Base-by-base conservation (phyloP, 139 green algal genomes). In the Micromonas pusilla region DNA sequence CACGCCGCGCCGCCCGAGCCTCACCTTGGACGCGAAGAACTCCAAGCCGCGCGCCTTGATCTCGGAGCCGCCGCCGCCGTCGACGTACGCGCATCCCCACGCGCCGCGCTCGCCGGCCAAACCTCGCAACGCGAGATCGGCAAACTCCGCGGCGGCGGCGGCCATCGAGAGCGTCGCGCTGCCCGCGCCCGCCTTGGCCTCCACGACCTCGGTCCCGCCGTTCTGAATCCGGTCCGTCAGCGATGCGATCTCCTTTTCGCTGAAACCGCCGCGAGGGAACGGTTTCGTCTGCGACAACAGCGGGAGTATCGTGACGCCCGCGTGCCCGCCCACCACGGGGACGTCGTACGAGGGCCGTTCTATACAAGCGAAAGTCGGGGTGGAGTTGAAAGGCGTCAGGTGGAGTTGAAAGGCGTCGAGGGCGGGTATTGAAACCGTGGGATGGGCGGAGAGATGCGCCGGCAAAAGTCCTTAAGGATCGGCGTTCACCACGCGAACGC, bases 131-230 rank as follows among this genome's bases (percentile, higher is more conserved):
- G 86, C 93, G 0, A 91, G 88, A 79, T 98, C 91, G 16, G 91
- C 93, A 66, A 99, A 98, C 63, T 97, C 89, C 1, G 93, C 95
- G 37, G 90, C 96, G 5, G 96, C 95, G 72, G 98, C 97, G 0
- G 96, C 96, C 95, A 99, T 99, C 37, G 92, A 97, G 71, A 99
- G 87, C 2, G 95, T 99, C 38, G 95, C 95, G 20, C 89, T 95
- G 25, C 93, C 93, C 23, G 89, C 87, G 63, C 93, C 93, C 4
- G 88, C 92, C 83, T 94, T 94, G 57, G 91, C 93, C 64, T 97
- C 85, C 5, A 98, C 94, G 52, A 99, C 95, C 83, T 99, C 95
- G 5, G 95, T 99, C 67, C 95, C 95, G 2, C 91, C 95, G 78
- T 98, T 91, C 85, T 99, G 94, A 80, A 97, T 97, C 65, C 91